These are phyloP conservation scores for Aegilops sharonensis DNA, from an alignment of 176 grass and related monocot species.

Conservation along the genomic window DNA sequence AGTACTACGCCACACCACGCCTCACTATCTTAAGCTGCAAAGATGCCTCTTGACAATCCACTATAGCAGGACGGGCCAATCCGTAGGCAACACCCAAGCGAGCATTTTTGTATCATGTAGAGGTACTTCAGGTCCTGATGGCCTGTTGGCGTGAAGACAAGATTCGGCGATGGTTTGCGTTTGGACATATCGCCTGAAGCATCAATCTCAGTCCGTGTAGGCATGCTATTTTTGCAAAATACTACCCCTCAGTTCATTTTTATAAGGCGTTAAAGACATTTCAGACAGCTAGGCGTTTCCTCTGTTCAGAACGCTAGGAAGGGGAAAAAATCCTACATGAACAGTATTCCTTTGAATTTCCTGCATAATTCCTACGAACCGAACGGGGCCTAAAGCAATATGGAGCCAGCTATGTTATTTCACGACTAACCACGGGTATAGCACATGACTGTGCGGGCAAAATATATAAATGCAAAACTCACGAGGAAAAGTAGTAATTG, in stretches of 20 bases:
- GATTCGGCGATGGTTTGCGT: not conserved
- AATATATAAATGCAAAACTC: not conserved
- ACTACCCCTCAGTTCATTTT: too few species aligned
- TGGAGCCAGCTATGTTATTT: not conserved
- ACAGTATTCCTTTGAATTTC: not conserved
- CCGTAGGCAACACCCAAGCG: not conserved
- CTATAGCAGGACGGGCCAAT: not conserved
- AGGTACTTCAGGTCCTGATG: not conserved
- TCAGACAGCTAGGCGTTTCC: not conserved
- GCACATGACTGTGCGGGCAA: not conserved
- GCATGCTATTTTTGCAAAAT: not conserved
- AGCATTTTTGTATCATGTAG: not conserved
- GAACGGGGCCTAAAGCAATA: not conserved
- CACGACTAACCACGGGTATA: not conserved
- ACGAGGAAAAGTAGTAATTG: not conserved
- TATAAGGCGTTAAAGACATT: too few species aligned
- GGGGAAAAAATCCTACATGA: not conserved
- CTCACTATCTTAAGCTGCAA: not conserved
- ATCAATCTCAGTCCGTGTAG: not conserved
- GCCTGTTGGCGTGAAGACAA: not conserved
- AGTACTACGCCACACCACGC: slow-evolving; percentile 13
- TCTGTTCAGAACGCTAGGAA: not conserved
- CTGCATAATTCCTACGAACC: not conserved
- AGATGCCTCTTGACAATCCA: slow-evolving; percentile 20
- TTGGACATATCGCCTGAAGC: slow-evolving; percentile 10